A percentile compares a stretch with the other conserved stretches of the same genome.
Evolutionary conservation across 2,329 filamentous ascomycete genomes (phyloP).

Genomic region (Conoideocrella luteorostrata): DNA sequence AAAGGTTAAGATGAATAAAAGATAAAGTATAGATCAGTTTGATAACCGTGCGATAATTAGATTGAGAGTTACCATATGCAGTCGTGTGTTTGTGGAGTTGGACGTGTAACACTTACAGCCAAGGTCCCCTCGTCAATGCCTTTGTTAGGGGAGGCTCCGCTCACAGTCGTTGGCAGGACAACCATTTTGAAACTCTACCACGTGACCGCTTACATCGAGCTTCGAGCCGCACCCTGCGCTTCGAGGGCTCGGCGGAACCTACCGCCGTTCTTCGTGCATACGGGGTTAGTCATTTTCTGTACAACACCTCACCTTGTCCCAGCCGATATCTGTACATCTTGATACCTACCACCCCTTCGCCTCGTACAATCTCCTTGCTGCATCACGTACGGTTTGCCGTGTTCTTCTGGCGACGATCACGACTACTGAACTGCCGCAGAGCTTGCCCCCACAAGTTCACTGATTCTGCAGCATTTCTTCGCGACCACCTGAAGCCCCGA

Average conservation of each 20-base stretch:
- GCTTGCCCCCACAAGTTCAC: conserved; percentile 15
- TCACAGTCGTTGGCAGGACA: conserved; percentile 14
- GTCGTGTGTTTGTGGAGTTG: neutral
- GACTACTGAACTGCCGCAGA: conserved; percentile 17
- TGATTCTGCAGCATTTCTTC: conserved; percentile 18
- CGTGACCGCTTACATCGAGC: conserved; percentile 17
- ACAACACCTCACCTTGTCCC: conserved; percentile 21
- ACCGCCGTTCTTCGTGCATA: conserved; percentile 19
- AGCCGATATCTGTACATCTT: conserved; percentile 22
- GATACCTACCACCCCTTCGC: conserved; percentile 7
- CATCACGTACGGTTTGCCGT: conserved; percentile 4
- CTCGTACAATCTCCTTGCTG: conserved; percentile 3
- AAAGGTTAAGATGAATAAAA: neutral
- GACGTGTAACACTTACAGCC: neutral
- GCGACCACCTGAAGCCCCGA: conserved; percentile 1
- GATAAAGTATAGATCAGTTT: no score
- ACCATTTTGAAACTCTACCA: conserved; percentile 10
- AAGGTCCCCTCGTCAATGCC: conserved; percentile 2
- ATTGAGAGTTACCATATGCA: neutral
- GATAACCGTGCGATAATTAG: neutral
- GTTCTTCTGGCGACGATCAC: conserved; percentile 1
- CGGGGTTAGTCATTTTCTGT: conserved; percentile 27
- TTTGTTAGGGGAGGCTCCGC: conserved; percentile 3
- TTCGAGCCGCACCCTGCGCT: conserved; percentile 1
- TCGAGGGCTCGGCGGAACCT: conserved; percentile 22